These are phyloP conservation scores for Sicyos edulis DNA, from an alignment of 306 rosid genomes.

Conservation along the genomic window DNA sequence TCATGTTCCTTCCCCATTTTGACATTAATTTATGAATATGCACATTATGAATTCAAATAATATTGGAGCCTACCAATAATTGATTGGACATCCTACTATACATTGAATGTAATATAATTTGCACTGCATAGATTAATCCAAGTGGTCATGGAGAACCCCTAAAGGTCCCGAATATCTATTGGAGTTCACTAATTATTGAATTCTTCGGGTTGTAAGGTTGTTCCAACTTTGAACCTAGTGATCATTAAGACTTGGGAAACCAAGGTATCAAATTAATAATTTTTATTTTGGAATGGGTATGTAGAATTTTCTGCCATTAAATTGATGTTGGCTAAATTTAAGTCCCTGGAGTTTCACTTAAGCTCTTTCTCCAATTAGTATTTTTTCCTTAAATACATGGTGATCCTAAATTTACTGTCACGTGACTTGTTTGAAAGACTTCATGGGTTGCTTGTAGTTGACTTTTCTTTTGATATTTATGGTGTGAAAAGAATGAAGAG, in stretches of 20 bases:
- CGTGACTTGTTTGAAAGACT: background rate
- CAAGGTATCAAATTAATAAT: background rate
- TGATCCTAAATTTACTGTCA: background rate
- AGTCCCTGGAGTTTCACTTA: background rate
- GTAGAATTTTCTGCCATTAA: background rate
- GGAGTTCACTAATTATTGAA: background rate
- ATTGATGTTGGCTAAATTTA: background rate
- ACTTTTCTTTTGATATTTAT: too few species aligned
- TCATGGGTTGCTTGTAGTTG: too few species aligned
- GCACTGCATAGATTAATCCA: background rate
- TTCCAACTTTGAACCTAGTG: background rate
- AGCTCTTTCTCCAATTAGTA: background rate
- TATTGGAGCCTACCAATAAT: background rate
- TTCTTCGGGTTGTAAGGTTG: background rate
- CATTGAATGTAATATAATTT: conserved; percentile 5
- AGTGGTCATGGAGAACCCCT: background rate
- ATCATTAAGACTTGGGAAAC: background rate
- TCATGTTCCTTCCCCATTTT: background rate
- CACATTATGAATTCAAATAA: background rate
- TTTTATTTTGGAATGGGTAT: background rate
- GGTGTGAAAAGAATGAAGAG: too few species aligned
- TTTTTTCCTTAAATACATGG: background rate
- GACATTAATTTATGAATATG: background rate
- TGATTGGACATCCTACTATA: background rate
- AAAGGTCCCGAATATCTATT: background rate